Evolutionary conservation across 306 rosid species (phyloP).

Genomic region (Acmispon strigosus): DNA sequence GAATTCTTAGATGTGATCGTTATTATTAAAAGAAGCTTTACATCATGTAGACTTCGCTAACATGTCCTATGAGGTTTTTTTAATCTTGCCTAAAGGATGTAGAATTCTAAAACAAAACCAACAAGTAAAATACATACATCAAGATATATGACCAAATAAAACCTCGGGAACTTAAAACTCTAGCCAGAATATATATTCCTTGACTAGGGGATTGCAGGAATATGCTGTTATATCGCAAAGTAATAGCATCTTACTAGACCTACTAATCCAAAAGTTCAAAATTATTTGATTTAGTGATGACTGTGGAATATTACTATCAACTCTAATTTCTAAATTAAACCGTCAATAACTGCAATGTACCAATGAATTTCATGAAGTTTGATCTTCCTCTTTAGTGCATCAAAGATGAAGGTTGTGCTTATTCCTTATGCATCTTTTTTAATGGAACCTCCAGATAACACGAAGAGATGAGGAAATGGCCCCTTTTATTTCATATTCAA

Average conservation of each 20-base stretch:
- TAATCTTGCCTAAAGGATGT: background rate
- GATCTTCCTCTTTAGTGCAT: constrained; percentile 1
- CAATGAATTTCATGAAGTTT: constrained; percentile 5
- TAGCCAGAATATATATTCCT: background rate
- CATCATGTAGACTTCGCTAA: background rate
- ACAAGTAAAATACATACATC: background rate
- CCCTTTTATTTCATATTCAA: constrained; percentile 72
- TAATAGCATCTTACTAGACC: background rate
- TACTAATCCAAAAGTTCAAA: background rate
- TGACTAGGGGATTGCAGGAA: background rate
- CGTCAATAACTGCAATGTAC: background rate
- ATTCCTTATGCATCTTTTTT: background rate
- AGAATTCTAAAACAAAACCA: background rate
- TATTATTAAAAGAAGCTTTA: background rate
- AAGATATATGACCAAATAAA: background rate
- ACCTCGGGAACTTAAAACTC: background rate
- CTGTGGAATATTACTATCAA: background rate
- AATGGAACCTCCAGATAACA: constrained; percentile 63
- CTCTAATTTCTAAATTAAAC: background rate
- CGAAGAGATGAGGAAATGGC: constrained; percentile 97
- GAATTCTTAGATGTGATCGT: background rate
- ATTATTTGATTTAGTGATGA: background rate
- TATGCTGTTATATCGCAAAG: background rate
- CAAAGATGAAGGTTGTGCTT: constrained; percentile 18
- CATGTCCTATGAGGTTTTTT: background rate